These are phyloP conservation scores for Hanseniaspora guilliermondii DNA, from an alignment of 805 yeast species.

Conservation along the genomic window DNA sequence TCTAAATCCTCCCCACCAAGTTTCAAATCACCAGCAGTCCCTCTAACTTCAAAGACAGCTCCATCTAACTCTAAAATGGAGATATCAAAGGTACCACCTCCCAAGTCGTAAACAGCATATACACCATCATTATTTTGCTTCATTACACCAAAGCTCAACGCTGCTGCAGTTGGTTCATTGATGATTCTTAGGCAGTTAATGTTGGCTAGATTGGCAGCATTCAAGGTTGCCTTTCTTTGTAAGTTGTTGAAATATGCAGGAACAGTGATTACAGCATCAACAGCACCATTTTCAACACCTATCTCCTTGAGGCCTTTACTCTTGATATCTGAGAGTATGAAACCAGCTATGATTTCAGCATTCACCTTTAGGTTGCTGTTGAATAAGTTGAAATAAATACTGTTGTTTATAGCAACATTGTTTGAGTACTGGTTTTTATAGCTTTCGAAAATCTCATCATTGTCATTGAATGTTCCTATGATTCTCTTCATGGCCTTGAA, in stretches of 20 bases:
- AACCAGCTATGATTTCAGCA: slow-evolving; percentile 41
- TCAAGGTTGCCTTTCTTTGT: slow-evolving; percentile 74
- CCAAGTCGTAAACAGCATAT: slow-evolving; percentile 53
- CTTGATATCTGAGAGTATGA: slow-evolving; percentile 59
- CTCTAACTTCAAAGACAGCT: slow-evolving; percentile 69
- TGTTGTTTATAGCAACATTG: slow-evolving; percentile 1
- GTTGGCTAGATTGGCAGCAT: slow-evolving; percentile 66
- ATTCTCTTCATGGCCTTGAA: slow-evolving; percentile 72
- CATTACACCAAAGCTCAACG: slow-evolving; percentile 67
- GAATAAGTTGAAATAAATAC: slow-evolving; percentile 36
- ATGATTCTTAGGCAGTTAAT: slow-evolving; percentile 62
- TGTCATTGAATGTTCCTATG: slow-evolving; percentile 60
- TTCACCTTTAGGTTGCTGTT: slow-evolving; percentile 49
- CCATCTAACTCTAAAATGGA: slow-evolving; percentile 66
- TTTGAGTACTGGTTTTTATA: slow-evolving; percentile 2
- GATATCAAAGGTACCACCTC: slow-evolving; percentile 79
- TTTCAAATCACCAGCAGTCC: slow-evolving; percentile 77
- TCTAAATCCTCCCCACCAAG: slow-evolving; percentile 82
- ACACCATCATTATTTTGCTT: slow-evolving; percentile 28
- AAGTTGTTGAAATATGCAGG: slow-evolving; percentile 77
- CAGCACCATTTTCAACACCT: slow-evolving; percentile 40
- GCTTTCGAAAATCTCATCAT: slow-evolving; percentile 38
- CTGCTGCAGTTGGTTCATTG: slow-evolving; percentile 81
- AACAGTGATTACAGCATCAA: slow-evolving; percentile 66
- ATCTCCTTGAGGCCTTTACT: slow-evolving; percentile 49